Evolutionary conservation across 768 basidiomycete genomes (phyloP), one percentile per base, ranked within the genome.

Genomic region (Hygrocybe coccinea): DNA sequence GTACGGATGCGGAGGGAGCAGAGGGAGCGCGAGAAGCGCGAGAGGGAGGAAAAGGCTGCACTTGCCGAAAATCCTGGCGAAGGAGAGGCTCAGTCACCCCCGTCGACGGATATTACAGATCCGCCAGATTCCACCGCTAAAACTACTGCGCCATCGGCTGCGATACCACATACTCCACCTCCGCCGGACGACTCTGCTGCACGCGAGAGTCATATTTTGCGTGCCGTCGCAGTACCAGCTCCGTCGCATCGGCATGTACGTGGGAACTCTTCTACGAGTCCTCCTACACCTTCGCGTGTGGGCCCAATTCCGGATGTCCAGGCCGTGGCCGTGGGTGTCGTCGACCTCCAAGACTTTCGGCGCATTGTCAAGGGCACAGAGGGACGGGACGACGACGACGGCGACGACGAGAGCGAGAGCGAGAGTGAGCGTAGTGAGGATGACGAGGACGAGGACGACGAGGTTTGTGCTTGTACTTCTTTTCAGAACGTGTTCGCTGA

Each of bases 1-100:
- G 79, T 94, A 22, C 82, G 77, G 71, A 73, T 69, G 58, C 67
- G 91, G 39, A 72, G 80, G 60, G 84, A 84, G 64, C 71, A 77
- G 62, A 69, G 78, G 48, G 84, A 89, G 69, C 69, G 69, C 54
- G 79, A 82, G 61, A 65, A 68, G 61, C 69, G 64, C 54, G 82
- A 80, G 67, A 69, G 68, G 65, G 74, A 76, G 59, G 75, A 72
- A 39, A 58, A 56, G 50, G 57, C 59, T 44, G 53, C 61, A 41
- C 55, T 45, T 17, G 60, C 54, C 2, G 58, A 45, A n/a, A 61
- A 60, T 15, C 66, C 58, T 21, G 50, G 57, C n/a, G 54, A 54
- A 41, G 50, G 38, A 22, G 60, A 49, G 21, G 44, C 35, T 50
- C 59, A 33, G 54, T 63, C 54, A 49, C 55, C 9, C n/a, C n/a